Conservation (phyloP, 108 stramenopile genomes). For the Heterococcus sp. region DNA sequence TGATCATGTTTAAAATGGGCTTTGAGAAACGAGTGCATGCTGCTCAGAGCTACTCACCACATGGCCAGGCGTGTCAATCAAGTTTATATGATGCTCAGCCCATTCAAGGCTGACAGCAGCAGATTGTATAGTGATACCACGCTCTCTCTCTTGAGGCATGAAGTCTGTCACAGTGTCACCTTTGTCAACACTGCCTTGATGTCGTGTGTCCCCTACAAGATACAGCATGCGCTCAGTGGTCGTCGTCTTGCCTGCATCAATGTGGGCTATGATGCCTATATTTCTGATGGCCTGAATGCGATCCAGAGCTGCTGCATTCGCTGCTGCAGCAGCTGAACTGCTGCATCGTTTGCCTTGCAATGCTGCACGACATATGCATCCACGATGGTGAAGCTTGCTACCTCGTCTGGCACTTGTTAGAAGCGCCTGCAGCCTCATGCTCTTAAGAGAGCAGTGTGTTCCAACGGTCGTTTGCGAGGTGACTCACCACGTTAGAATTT, state of each 20-base stretch:
- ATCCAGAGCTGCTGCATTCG: slow-evolving; percentile 4
- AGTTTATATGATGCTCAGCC: slow-evolving; percentile 89
- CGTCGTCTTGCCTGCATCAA: slow-evolving; percentile 99
- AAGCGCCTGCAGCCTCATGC: too few species aligned
- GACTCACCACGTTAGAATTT: too few species aligned
- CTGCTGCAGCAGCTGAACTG: too few species aligned
- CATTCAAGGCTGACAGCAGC: slow-evolving; percentile 91
- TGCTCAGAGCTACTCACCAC: slow-evolving; percentile 63
- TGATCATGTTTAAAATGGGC: too few species aligned
- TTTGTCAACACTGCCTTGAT: slow-evolving; percentile 79
- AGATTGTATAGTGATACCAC: slow-evolving; percentile 97
- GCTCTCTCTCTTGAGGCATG: slow-evolving; percentile 91
- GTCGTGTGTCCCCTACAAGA: slow-evolving; percentile 72
- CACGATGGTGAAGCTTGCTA: too few species aligned
- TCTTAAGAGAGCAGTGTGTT: too few species aligned
- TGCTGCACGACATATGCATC: too few species aligned
- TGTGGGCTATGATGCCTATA: slow-evolving; percentile 94
- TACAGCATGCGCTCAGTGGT: slow-evolving; percentile 96
- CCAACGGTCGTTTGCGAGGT: too few species aligned
- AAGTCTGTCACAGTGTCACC: slow-evolving; percentile 97
- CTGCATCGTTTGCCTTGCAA: too few species aligned
- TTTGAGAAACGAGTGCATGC: too few species aligned
- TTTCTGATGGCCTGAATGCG: slow-evolving; percentile 37
- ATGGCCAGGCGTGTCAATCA: slow-evolving; percentile 99
- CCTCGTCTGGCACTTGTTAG: too few species aligned